Evolutionary conservation across 1,284 basidiomycete genomes (phyloP), one percentile per base, ranked within the genome.

Genomic region (Bondarzewia mesenterica): DNA sequence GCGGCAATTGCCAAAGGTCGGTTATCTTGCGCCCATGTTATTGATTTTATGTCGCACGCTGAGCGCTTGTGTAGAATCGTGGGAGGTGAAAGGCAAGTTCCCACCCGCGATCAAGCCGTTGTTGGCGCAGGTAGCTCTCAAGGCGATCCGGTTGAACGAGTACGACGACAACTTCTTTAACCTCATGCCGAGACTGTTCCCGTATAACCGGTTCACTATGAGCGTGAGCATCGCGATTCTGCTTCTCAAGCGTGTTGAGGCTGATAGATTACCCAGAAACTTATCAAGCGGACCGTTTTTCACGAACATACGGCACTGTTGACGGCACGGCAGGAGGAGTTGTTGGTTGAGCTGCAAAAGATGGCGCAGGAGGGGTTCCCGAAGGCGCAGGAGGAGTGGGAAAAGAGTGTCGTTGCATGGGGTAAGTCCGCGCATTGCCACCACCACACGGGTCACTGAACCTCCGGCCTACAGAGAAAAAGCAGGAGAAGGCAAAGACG

Each of bases 161-260:
- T 95, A 93, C 66, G 85, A 92, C 58, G 90, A 94, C 18, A 82
- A 89, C 60, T 95, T 94, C 63, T 95, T 95, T 70, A 85, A 82
- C 59, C 72, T 86, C 35, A 86, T 96, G 80, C 91, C 93, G 0
- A 73, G 71, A 25, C 68, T 95, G 39, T 94, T 96, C 60, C 92
- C 92, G 0, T 95, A 95, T 63, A 96, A 96, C 66, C 85, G 88
- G 57, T 95, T 89, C 64, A 90, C 88, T 0, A 89, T 89, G 86
- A 84, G 72, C 44, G 85, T 85, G 48, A 43, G 80, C 35, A 27
- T 47, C 29, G 4, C 51, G 18, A 27, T 12, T 25, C 22, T 27
- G 4, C 8, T 12, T 1, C 16, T 40, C 20, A 54, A 16, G 37
- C 23, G 12, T 53, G 12, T 41, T 47, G 20, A 15, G 18, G 21